Base-by-base conservation (phyloP, 768 basidiomycete genomes). In the Pholiota molesta region DNA sequence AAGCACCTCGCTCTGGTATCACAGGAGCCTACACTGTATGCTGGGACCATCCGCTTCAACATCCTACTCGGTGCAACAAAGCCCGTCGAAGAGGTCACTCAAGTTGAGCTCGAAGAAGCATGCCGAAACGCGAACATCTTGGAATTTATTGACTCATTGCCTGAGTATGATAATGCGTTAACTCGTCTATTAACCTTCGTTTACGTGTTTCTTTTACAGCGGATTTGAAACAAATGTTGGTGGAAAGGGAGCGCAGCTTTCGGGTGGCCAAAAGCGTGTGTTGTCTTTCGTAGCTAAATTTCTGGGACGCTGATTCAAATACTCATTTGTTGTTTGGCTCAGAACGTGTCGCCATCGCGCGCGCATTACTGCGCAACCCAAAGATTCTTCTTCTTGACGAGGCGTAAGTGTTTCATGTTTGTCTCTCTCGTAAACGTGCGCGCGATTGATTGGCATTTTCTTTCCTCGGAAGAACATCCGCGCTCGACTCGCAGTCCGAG, bases 171-270 rank as follows among this genome's bases (percentile, higher is more conserved):
- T 8, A 9, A 40, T 47, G 1, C 2, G n/a, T 39, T 33, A n/a
- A 7, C 56, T 28, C 16, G 53, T 42, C 53, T 58, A 47, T n/a
- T 8, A 60, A 17, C 21, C 9, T 31, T 65, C 4, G 5, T 52
- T 37, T 5, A 31, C 57, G 42, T 39, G 51, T 74, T 29, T 67
- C 44, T 39, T 59, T 11, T 35, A 57, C 66, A 90, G 90, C 56
- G 94, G 94, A 26, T 95, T 96, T 66, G 94, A 97, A 44, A 97
- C 95, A 6, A 84, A 93, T 69, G 94, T 95, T 51, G 94, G 94
- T 62, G 92, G 92, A 55, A 96, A 95, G 74, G 94, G 94, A 5
- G 90, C 91, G 1, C 92, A 94, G 69, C 81, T 96, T 5, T 93
- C 91, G 44, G 94, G 94, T 68, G 94, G 94, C 59, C 94, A 95